Percentiles rank a stretch among this genome's conserved stretches.
Conservation (phyloP, 225 moss, liverwort and hornwort species). For the Neckera pumila region DNA sequence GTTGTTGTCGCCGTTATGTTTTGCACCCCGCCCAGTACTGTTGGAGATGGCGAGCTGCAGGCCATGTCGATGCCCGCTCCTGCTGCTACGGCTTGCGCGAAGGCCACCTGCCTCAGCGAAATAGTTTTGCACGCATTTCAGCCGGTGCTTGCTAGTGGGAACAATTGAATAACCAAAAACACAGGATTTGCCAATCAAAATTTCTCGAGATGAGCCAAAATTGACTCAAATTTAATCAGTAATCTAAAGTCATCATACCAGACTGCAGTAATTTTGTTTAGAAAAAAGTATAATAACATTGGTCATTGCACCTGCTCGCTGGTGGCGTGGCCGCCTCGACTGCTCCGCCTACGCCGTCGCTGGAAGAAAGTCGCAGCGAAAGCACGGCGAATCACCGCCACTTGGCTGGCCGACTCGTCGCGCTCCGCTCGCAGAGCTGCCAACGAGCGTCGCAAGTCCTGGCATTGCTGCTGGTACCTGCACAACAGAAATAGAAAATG, state of each 20-base stretch:
- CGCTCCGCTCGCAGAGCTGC: slow-evolving; percentile 48
- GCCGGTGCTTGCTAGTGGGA: too few relatives aligned
- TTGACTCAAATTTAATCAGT: background rate
- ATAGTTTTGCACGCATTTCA: background rate
- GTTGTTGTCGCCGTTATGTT: background rate
- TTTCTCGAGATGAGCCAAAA: background rate
- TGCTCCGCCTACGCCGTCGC: slow-evolving; percentile 37
- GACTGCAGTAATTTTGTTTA: background rate
- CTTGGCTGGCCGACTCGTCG: slow-evolving; percentile 44
- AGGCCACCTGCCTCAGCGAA: slow-evolving; percentile 6
- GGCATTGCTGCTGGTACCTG: slow-evolving; percentile 59
- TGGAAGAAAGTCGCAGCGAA: slow-evolving; percentile 59
- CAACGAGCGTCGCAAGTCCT: slow-evolving; percentile 42
- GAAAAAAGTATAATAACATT: too few relatives aligned
- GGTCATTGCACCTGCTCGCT: slow-evolving; percentile 12
- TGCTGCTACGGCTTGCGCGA: slow-evolving; percentile 29
- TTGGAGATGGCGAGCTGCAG: slow-evolving; percentile 3
- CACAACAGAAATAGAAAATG: background rate
- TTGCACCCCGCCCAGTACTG: background rate
- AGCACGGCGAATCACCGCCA: slow-evolving; percentile 48
- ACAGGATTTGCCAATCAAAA: background rate
- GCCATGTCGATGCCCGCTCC: slow-evolving; percentile 16
- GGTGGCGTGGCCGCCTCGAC: slow-evolving; percentile 6
- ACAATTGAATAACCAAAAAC: background rate
- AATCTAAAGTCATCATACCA: background rate